Evolutionary conservation across 306 rosid species (phyloP), one percentile per base, ranked within the genome.

Genomic region (Vigna angularis): DNA sequence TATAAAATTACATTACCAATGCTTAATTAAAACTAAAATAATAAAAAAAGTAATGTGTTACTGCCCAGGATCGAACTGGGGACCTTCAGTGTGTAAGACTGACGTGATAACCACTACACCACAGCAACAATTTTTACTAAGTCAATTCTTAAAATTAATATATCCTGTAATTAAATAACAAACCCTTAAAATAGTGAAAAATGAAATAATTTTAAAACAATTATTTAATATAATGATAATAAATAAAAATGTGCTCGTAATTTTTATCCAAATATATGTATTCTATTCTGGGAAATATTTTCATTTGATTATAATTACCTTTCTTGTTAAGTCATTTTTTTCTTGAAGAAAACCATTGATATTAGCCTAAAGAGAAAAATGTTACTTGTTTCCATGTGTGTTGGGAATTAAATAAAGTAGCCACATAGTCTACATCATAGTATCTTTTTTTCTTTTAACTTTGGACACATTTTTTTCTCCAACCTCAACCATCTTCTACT

Each of bases 21-120:
- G 15, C 1, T 45, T 45, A 10, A 9, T 44, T 44, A 44, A 44
- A 11, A 44, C 3, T 13, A 49, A 2, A 14, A 20, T 32, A 0
- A 32, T 3, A 32, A 32, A 32, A 32, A 32, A 4, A 0, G 36
- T 1, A 5, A 1, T 72, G 86, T 79, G 86, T 79, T 83, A 70
- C 86, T 74, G 83, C 86, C 86, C 83, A 79, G 83, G 83, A 83
- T 83, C 81, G 86, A 83, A 83, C 81, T 74, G 86, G 65, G 36
- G 86, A 79, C 86, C 83, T 83, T 79, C 74, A 79, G 87, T 74
- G 86, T 83, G 83, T 79, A 79, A 83, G 71, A 74, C 87, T 79
- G 81, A 79, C 81, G 71, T 83, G 87, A 83, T 83, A 74, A 83
- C 84, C 81, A 83, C 87, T 83, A 79, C 87, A 83, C 87, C 84